Conservation (phyloP, 169 alveolate genomes). For the Plasmodium vinckei region DNA sequence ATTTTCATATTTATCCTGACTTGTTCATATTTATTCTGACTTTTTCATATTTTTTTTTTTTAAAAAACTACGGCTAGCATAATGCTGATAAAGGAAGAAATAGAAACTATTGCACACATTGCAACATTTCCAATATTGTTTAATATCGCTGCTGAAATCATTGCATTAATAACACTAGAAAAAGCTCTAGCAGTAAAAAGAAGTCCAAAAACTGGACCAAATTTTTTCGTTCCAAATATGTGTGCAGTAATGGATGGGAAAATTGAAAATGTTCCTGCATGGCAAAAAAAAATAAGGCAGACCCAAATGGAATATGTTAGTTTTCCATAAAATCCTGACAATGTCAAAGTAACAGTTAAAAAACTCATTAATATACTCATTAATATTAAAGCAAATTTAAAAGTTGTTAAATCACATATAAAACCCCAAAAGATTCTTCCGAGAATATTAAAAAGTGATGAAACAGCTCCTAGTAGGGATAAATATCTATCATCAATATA, state of each 20-base stretch:
- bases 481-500: conserved; percentile 61
- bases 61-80: conserved; percentile 50
- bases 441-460: conserved; percentile 46
- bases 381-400: conserved; percentile 45
- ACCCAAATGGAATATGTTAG: conserved; percentile 59
- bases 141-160: conserved; percentile 44
- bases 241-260: conserved; percentile 81
- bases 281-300: conserved; percentile 66
- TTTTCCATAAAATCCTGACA: conserved; percentile 57
- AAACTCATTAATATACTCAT: conserved; percentile 66
- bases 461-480: conserved; percentile 52
- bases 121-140: conserved; percentile 56
- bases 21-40: not conserved
- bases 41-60: not conserved
- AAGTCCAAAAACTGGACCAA: conserved; percentile 82
- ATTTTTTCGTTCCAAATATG: conserved; percentile 79
- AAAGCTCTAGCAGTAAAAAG: conserved; percentile 79
- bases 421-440: conserved; percentile 67
- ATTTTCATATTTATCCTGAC: not conserved
- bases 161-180: conserved; percentile 58
- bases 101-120: conserved; percentile 66
- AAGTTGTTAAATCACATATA: conserved; percentile 58
- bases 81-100: conserved; percentile 62
- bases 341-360: conserved; percentile 48
- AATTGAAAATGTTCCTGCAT: conserved; percentile 78